Base-by-base conservation (phyloP, 2,329 filamentous ascomycete genomes). In the Calonectria pseudoturangicola region DNA sequence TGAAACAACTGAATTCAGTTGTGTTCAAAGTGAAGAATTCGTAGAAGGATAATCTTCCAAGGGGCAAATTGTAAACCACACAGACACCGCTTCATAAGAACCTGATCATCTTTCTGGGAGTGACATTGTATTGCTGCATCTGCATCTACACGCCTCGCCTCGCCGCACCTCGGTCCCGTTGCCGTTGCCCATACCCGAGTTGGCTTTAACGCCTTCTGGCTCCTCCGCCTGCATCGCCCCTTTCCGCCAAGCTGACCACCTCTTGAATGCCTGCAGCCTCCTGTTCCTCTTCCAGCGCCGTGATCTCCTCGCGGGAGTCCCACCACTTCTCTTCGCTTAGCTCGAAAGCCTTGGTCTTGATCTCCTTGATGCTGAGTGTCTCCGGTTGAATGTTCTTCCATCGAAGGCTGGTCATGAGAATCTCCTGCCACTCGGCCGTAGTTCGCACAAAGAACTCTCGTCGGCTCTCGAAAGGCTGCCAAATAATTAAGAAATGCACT, bases 311-410 rank as follows among this genome's bases (percentile, higher is more conserved):
- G 79, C 97, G 91, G 82, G 93, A 95, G 87, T 98, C 97, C 97
- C 97, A 99, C 97, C 97, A 99, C 84, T 98, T 98, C 86, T 96
- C 94, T 84, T 99, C 97, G 48, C 96, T 96, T 75, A 95, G 89
- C 81, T 95, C 93, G 83, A 98, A 99, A 1, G 95, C 97, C 82
- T 92, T 92, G 80, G 96, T 93, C 83, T 98, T 95, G 80, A 98
- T 92, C 86, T 98, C 97, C 87, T 99, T 99, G 81, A 97, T 87
- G 0, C 91, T 88, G 75, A 95, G 89, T 48, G 91, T 89, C 83
- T 94, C 93, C 3, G 90, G 89, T 75, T 92, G 90, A 54, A 91
- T 87, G 41, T 90, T 90, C 83, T 92, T 92, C 86, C 91, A 92
- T 73, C 92, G 90, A 71, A 97, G 86, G 76, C 90, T 93, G 2